phyloP scores from a whole-genome alignment of 768 basidiomycete genomes.

The Lentinula boryana region DNA sequence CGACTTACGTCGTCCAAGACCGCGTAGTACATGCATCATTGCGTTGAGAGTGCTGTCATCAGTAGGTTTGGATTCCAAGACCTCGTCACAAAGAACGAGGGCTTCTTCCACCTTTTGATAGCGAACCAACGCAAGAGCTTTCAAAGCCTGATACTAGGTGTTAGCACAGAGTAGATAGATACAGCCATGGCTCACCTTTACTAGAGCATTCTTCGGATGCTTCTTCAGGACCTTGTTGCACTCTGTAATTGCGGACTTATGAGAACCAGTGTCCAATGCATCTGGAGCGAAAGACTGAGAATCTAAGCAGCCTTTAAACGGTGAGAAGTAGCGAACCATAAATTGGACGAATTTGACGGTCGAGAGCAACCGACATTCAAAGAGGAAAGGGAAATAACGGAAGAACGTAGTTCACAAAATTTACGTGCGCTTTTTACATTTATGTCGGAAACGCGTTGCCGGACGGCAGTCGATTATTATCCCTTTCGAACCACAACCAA shows the following conservation, averaged over 20 bases:
- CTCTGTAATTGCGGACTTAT: constrained; percentile 78
- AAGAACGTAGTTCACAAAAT: constrained; percentile 2
- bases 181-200: constrained; percentile 48
- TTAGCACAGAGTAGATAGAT: constrained; percentile 11
- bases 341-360: constrained; percentile 81
- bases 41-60: constrained; percentile 71
- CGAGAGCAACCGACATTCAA: constrained; percentile 58
- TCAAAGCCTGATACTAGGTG: constrained; percentile 52
- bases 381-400: constrained; percentile 9
- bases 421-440: neutral
- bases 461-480: neutral
- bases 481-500: neutral
- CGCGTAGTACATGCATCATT: constrained; percentile 80
- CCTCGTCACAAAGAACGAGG: constrained; percentile 71
- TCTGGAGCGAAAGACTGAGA: constrained; percentile 35
- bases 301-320: constrained; percentile 1
- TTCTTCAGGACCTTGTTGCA: constrained; percentile 89
- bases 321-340: constrained; percentile 47
- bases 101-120: constrained; percentile 85
- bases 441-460: neutral
- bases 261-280: constrained; percentile 80
- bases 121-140: constrained; percentile 79
- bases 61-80: constrained; percentile 65
- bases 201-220: constrained; percentile 63
- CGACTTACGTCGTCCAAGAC: constrained; percentile 60